These are phyloP conservation scores for Rubus parviflorus DNA, from an alignment of 306 rosid species.

Conservation along the genomic window DNA sequence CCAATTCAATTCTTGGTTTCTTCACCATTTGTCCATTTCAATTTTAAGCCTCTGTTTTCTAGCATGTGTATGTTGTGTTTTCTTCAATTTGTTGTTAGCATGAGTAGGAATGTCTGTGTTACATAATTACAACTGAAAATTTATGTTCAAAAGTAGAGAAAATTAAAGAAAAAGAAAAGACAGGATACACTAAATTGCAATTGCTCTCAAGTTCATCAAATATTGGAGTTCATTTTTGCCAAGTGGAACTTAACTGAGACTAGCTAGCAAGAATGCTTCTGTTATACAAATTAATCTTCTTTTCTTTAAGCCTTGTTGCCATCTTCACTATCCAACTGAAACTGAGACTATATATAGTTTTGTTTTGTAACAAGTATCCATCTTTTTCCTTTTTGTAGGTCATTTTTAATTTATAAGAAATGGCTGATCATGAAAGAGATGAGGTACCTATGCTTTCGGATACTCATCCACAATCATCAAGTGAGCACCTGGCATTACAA, in stretches of 20 bases:
- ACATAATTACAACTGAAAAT: neutral
- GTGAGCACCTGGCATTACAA: conserved; percentile 34
- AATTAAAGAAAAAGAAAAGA: too few species aligned
- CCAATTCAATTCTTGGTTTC: neutral
- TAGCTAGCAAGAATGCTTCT: neutral
- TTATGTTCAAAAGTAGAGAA: neutral
- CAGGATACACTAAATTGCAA: neutral
- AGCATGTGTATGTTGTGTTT: neutral
- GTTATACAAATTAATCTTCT: too few species aligned
- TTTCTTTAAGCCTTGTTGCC: neutral
- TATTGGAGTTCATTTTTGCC: neutral
- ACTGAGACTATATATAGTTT: neutral
- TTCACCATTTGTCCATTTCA: neutral
- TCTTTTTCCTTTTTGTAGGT: conserved; percentile 21
- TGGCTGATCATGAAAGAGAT: conserved; percentile 58
- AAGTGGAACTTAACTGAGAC: neutral
- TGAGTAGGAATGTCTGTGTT: neutral
- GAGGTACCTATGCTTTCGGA: conserved; percentile 61
- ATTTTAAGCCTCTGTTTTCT: neutral
- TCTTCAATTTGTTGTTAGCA: neutral
- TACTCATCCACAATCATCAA: conserved; percentile 28
- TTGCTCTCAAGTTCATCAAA: neutral
- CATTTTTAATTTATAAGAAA: conserved; percentile 27
- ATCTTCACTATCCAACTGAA: neutral
- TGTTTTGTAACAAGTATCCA: neutral